Evolutionary conservation across 164 flowering plant species (phyloP).

Genomic region (Vitis vinifera): DNA sequence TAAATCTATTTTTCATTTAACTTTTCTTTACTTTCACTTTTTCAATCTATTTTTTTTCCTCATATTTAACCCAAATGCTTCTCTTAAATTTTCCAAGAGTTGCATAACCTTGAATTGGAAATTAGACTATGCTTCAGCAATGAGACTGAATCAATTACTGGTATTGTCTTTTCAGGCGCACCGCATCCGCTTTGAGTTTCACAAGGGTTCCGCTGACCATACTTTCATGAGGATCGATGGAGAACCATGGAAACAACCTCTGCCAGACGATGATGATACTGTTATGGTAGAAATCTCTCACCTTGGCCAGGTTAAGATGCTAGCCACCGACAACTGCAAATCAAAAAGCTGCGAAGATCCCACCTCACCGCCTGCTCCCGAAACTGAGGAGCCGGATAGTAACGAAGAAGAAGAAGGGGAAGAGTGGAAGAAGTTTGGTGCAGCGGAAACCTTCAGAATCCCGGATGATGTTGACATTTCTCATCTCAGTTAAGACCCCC

Average conservation of each 20-base stretch:
- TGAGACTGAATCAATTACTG: too few relatives aligned
- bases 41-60: too few relatives aligned
- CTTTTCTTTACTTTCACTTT: too few relatives aligned
- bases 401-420: constrained; percentile 39
- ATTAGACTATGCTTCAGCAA: too few relatives aligned
- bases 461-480: constrained; percentile 73
- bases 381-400: constrained; percentile 37
- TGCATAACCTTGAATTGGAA: too few relatives aligned
- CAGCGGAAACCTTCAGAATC: constrained; percentile 82
- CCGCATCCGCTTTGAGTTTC: constrained; percentile 83
- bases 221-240: constrained; percentile 98
- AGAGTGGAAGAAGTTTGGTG: constrained; percentile 84
- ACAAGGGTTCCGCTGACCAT: constrained; percentile 74
- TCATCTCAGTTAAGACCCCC: constrained; percentile 48
- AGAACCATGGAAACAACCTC: constrained; percentile 97
- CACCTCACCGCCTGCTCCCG: constrained; percentile 16
- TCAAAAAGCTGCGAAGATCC: constrained; percentile 69
- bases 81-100: too few relatives aligned
- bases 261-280: constrained; percentile 78
- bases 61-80: too few relatives aligned
- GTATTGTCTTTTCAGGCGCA: constrained; percentile 48
- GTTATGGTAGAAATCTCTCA: constrained; percentile 90
- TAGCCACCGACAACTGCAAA: constrained; percentile 61
- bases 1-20: too few relatives aligned
- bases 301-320: constrained; percentile 86